Base-by-base conservation (phyloP, 331 rosid genomes). In the Pyracantha coccinea region DNA sequence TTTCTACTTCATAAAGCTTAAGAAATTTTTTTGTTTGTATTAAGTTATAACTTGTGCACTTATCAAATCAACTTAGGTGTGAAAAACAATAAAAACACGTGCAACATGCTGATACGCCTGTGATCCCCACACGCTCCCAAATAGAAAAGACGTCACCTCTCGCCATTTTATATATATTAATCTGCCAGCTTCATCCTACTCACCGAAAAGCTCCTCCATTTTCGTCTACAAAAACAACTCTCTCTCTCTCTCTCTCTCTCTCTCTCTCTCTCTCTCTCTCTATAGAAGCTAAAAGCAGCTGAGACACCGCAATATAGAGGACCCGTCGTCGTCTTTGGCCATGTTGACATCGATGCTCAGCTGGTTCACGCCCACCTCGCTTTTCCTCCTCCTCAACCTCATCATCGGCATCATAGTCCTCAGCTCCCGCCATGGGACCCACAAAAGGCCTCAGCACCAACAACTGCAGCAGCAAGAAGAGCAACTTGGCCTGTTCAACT, bases 301-400 rank as follows among this genome's bases (percentile, higher is more conserved):
- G 69, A 65, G 52, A 12, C 17, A 21, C 54, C n/a, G 55, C 55
- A 20, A 19, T 50, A 53, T 3, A 19, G 74, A 60, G 4, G 62
- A 33, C 52, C 70, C 53, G 2, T 32, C 21, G 15, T 11, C 29
- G 8, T 57, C 27, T 57, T 57, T 27, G 32, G 17, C 63, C 12
- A 14, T 84, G 31, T 82, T 60, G 65, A 68, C 66, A 71, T 53
- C 62, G 53, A n/a, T 83, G 25, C 75, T 85, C 2, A 75, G 61
- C 60, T 94, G 90, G 97, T 1, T 87, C 71, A 92, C 91, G 2
- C 91, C 97, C n/a, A 68, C 85, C 50, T 76, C 83, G 21, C 88
- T 94, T 17, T 94, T 92, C 89, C 27, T 94, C 81, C 3, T 92
- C 64, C 19, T 90, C 68, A 94, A 94, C 93, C 81, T 88, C 77